Evolutionary conservation across 208 protist species (phyloP), one percentile per base, ranked within the genome.

Genomic region (Trypanosoma avium): DNA sequence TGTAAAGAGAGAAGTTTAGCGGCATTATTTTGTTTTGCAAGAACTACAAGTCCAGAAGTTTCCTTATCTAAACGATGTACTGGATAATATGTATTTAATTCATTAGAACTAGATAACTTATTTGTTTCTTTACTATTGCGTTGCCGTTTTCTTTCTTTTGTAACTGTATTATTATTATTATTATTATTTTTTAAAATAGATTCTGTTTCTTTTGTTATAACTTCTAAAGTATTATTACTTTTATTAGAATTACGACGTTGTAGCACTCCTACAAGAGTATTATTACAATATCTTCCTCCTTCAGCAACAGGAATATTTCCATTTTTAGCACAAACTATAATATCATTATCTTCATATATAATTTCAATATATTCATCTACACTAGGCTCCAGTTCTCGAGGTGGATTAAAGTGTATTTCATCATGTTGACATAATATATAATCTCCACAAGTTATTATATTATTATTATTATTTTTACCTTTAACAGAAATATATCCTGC

Each of bases 41-140:
- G 27, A 35, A 92, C 79, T 27, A 94, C 70, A 6, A 92, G 57
- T 17, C 90, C 90, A 4, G 87, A 93, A 21, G 90, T 96, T 57
- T 96, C 86, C 77, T 94, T 93, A 67, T 96, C 90, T 10, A 96
- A 68, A 5, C 90, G 86, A 52, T 96, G 90, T 13, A 94, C 80
- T 3, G 79, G 79, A 56, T 64, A 24, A 42, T 33, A 59, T 12
- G 9, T 29, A 3, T 33, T 22, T 24, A 13, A 7, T 21, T 19
- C 22, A 55, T 53, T 47, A 2, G 38, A 33, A 19, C 17, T 36
- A 13, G 46, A 10, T 17, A 63, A 38, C 0, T 67, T 42, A 26
- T 26, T 27, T 19, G 8, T 27, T 21, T 26, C 46, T 49, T 59
- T 70, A 46, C 40, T 36, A 27, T 61, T 40, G 33, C 24, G 0